Percentiles rank a stretch among this genome's conserved stretches.
phyloP scores from a whole-genome alignment of 768 basidiomycete species.

The Austroboletus eburneus region DNA sequence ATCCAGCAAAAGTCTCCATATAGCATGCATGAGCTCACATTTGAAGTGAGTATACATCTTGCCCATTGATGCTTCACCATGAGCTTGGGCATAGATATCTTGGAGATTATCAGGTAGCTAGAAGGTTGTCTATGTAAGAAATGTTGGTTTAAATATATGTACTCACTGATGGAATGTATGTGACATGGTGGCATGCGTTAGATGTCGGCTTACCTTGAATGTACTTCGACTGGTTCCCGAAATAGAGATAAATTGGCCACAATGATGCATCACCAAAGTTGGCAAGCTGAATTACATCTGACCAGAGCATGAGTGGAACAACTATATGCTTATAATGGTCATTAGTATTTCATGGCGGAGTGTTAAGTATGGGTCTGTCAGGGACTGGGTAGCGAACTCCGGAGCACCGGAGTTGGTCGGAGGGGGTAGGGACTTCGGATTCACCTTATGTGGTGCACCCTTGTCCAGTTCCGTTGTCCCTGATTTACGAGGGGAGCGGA shows the following conservation, averaged over 20 bases:
- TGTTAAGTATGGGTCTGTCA: no score
- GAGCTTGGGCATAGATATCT: background rate
- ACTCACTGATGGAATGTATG: background rate
- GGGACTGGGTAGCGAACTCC: no score
- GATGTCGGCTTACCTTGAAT: background rate
- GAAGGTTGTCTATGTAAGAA: no score
- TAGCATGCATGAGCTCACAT: background rate
- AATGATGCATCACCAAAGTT: background rate
- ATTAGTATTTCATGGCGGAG: no score
- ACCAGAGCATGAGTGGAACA: background rate
- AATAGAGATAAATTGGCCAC: background rate
- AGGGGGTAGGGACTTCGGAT: no score
- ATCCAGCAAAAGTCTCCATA: background rate
- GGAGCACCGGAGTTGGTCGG: no score
- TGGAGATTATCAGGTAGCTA: constrained; percentile 12
- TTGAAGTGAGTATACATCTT: constrained; percentile 4
- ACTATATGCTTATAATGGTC: no score
- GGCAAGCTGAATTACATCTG: background rate
- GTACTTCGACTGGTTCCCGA: background rate
- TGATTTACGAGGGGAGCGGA: no score
- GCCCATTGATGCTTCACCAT: background rate
- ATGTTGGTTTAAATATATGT: no score
- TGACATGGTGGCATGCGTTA: background rate
- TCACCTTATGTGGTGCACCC: no score
- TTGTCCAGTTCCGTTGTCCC: no score